Base-by-base conservation (phyloP, 306 rosid genomes). In the Trichosanthes cucumerina region DNA sequence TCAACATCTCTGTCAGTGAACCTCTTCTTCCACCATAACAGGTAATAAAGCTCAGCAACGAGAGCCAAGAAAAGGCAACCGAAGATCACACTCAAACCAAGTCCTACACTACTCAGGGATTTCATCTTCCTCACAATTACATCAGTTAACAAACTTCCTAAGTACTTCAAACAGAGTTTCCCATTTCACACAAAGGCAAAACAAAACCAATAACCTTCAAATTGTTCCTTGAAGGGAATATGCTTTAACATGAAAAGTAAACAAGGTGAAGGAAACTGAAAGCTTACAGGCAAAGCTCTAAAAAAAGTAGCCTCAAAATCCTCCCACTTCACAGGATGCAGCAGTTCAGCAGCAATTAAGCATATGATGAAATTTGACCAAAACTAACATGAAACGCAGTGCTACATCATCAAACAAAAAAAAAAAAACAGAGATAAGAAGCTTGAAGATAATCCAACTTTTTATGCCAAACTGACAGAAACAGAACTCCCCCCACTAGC, bases 11-110 rank as follows among this genome's bases (percentile, higher is more conserved):
- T 91, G 71, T 62, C 85, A 64, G 87, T 86, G 81, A 91, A 87
- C 74, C 89, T 91, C 87, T 92, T 95, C 90, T 95, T 95, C 98
- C 98, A 91, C 99, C 99, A 92, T 46, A 95, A 65, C 82, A 95
- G 80, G 68, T 95, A 95, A 88, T 91, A 95, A 80, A 95, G 93
- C 87, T 95, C 99, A 78, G 96, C 97, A 36, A 92, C 88, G 70
- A 95, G 90, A 82, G 97, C 99, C 70, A 95, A 90, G 85, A 95
- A 82, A 53, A 95, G 96, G 80, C 93, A 92, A 57, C 91, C 93
- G 78, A 95, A 95, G 36, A 95, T 86, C 77, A 95, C 90, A 79
- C 99, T 92, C 43, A 95, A 76, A 82, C 97, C 99, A 84, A 95
- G 91, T 41, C 99, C 99, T 82, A 95, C 90, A 87, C 92, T 86